Evolutionary conservation across 192 early-diverging fungal genomes (phyloP), one percentile per base, ranked within the genome.

Genomic region (Coemansia umbellata): DNA sequence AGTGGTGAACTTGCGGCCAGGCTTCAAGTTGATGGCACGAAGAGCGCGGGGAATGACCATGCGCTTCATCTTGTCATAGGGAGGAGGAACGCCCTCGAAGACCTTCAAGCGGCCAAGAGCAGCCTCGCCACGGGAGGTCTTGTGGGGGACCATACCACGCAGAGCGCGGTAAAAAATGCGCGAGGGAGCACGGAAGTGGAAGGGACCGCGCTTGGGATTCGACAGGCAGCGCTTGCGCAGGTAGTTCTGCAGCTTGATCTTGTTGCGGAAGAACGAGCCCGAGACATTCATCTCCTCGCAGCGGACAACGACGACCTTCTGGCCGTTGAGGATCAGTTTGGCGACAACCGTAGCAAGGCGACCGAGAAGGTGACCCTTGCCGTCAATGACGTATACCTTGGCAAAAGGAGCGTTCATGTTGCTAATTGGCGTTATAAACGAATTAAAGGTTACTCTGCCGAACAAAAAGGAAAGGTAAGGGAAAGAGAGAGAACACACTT

Each of bases 91-190:
- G 82, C 94, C 97, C 81, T 99, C 97, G 55, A 99, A 99, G 78
- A 97, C 89, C 91, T 96, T 96, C 78, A 98, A 80, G 78, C 95
- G 90, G 65, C 92, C 91, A 53, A 99, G 82, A 66, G 96, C 95
- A 39, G 91, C 91, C 61, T 91, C 89, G 83, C 96, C 96, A 68
- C 97, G 94, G 44, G 94, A 78, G 59, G 95, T 95, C 89, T 97
- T 98, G 91, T 99, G 97, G 53, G 97, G 94, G 72, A 97, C 74
- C 97, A 99, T 99, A 65, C 97, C 97, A 52, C 97, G 93, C 75
- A 99, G 82, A 43, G 88, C 84, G 66, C 93, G 90, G 85, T 92
- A 95, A 80, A 99, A 93, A 84, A 94, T 91, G 66, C 91, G 86
- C 47, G 91, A 94, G 45, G 96, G 96, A 54, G 94, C 92, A 55